Evolutionary conservation across 345 rosid genomes (phyloP).

Genomic region (Eucalyptus erythrocorys): DNA sequence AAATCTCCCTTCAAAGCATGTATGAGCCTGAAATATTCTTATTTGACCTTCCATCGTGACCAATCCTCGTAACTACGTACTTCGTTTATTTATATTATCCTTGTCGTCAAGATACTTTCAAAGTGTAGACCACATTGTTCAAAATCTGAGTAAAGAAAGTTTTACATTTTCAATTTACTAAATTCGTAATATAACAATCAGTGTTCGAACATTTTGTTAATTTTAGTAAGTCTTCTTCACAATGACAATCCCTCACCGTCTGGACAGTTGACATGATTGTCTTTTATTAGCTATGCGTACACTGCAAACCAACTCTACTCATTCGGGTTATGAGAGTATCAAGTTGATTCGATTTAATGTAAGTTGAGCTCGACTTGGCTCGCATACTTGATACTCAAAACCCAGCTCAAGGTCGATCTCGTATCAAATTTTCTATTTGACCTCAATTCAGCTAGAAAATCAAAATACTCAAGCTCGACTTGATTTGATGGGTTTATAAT

Average conservation of each 20-base stretch:
- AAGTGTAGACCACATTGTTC: neutral
- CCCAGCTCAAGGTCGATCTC: rapidly evolving
- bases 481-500: neutral
- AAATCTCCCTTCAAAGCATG: neutral
- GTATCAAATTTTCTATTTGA: rapidly evolving
- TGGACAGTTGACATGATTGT: neutral
- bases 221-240: neutral
- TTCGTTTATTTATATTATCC: neutral
- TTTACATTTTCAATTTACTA: neutral
- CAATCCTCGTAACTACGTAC: neutral
- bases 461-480: neutral
- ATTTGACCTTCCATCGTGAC: neutral
- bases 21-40: neutral
- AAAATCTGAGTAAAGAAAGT: neutral
- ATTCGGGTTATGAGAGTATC: neutral
- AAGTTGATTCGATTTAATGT: neutral
- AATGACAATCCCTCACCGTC: neutral
- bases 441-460: neutral
- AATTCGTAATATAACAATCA: neutral
- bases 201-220: neutral
- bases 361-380: neutral
- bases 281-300: neutral
- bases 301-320: neutral
- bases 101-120: neutral
- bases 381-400: neutral